Conservation (phyloP, 768 basidiomycete genomes). For the Butyriboletus loyo region DNA sequence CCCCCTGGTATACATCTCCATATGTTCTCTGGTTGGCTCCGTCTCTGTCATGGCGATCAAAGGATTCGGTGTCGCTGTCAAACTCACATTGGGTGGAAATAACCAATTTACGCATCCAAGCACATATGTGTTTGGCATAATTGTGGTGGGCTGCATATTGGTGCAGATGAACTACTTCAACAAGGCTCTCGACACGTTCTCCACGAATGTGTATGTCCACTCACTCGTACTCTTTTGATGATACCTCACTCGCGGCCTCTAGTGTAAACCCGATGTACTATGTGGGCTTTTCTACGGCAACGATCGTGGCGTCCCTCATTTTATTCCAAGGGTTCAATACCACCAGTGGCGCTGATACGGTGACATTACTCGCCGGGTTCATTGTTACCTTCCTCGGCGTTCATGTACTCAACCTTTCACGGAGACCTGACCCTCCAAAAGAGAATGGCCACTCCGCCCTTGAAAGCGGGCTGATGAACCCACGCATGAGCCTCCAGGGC, state of each 20-base stretch:
- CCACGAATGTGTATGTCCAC: conserved; percentile 86
- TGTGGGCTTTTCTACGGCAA: conserved; percentile 92
- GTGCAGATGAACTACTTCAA: conserved; percentile 98
- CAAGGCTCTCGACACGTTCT: conserved; percentile 95
- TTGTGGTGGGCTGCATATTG: conserved; percentile 80
- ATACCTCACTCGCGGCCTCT: background rate
- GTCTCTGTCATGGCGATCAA: conserved; percentile 99
- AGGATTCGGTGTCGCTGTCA: conserved; percentile 95
- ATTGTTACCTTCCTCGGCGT: conserved; percentile 94
- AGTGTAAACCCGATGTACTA: conserved; percentile 99
- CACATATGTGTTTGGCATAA: conserved; percentile 93
- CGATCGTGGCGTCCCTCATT: conserved; percentile 91
- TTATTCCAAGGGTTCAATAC: conserved; percentile 98
- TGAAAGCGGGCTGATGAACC: conserved; percentile 68
- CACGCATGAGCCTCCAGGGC: conserved; percentile 77
- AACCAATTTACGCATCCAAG: conserved; percentile 94
- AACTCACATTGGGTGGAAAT: conserved; percentile 87
- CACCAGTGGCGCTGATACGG: conserved; percentile 70
- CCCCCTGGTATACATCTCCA: conserved; percentile 91
- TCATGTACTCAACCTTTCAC: conserved; percentile 86
- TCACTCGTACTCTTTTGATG: background rate
- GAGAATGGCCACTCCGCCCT: conserved; percentile 51
- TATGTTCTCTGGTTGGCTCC: conserved; percentile 94
- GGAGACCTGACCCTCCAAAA: conserved; percentile 47
- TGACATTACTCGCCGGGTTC: conserved; percentile 89